Conservation (phyloP, 2,329 filamentous ascomycete species). For the Aureobasidium sp. region DNA sequence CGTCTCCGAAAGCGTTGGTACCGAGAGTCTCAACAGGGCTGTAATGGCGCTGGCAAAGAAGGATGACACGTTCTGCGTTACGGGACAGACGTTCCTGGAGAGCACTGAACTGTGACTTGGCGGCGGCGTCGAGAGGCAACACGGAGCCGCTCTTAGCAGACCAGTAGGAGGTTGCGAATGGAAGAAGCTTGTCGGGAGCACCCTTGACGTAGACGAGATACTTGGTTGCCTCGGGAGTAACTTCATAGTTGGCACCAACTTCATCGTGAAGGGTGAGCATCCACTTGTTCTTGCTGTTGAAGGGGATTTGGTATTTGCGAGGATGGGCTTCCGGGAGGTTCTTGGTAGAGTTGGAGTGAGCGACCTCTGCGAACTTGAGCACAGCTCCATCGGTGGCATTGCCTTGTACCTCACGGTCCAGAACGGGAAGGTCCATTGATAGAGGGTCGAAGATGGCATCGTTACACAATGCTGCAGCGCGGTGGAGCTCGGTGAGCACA, state of each 20-base stretch:
- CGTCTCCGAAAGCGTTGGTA: conserved; percentile 44
- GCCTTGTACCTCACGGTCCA: conserved; percentile 30
- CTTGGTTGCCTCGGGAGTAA: conserved; percentile 13
- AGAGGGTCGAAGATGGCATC: conserved; percentile 36
- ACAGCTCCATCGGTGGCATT: conserved; percentile 39
- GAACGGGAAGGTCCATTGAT: conserved; percentile 27
- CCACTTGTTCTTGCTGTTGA: conserved; percentile 46
- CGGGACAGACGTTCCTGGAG: conserved; percentile 35
- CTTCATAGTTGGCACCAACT: neutral
- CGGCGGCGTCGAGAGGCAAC: conserved; percentile 28
- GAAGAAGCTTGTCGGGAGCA: conserved; percentile 21
- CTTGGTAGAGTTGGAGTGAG: conserved; percentile 12
- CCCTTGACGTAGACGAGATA: conserved; percentile 22
- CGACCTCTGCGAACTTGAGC: conserved; percentile 31
- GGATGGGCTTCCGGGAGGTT: conserved; percentile 14
- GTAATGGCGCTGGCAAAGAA: conserved; percentile 34
- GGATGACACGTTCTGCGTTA: conserved; percentile 37
- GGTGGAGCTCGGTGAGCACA: conserved; percentile 20
- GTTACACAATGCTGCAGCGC: conserved; percentile 33
- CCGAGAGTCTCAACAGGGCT: conserved; percentile 21
- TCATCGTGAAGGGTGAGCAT: conserved; percentile 33
- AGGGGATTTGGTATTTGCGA: conserved; percentile 36
- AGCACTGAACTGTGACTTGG: conserved; percentile 26
- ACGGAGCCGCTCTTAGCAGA: conserved; percentile 22
- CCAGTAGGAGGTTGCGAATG: conserved; percentile 21